Base-by-base conservation (phyloP, 352 stramenopile genomes). In the Phytopythium montanum region DNA sequence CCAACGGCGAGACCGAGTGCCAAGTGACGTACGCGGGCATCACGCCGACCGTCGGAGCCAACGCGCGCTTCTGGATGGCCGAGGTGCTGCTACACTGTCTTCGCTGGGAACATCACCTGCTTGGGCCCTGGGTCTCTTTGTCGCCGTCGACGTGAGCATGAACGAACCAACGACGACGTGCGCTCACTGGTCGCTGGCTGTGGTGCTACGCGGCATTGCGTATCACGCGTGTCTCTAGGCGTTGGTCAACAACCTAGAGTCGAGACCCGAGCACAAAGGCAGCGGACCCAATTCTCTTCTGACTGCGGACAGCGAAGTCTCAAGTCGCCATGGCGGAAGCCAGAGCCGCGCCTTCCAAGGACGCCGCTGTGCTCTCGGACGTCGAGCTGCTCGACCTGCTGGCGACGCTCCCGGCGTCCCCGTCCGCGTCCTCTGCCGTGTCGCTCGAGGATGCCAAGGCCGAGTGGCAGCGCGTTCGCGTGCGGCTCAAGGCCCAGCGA, bases 381-480 rank as follows among this genome's bases (percentile, higher is more conserved):
- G 5, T n/a, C 18, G 39, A 46, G 39, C 18, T 46, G 5, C 39
- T 46, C 2, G 39, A 46, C 18, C 21, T 12, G 5, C 39, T 46
- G 39, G 19, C 39, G 18, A 12, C 21, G 39, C 9, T 46, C 16
- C 39, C 39, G 19, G 23, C 39, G 19, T 25, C 39, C 14, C 39
- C 39, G 39, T 23, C 39, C 5, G 23, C 19, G 39, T 46, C 39
- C 16, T 46, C 39, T 1, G 6, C 14, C 5, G 39, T 46, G 39
- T 46, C 39, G 39, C 39, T 46, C 5, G 39, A 46, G 39, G 39
- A 46, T 9, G 19, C 39, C 6, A 18, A n/a, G 19, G 39, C 31
- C 48, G 48, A 54, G 48, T n/a, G 48, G 14, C 48, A 54, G 48
- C 48, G 48, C 6, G 26, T 34, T 28, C 16, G 31, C 14, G 48